These are phyloP conservation scores for Xylaria sp. DNA, from an alignment of 2,329 filamentous ascomycete genomes.

Conservation along the genomic window DNA sequence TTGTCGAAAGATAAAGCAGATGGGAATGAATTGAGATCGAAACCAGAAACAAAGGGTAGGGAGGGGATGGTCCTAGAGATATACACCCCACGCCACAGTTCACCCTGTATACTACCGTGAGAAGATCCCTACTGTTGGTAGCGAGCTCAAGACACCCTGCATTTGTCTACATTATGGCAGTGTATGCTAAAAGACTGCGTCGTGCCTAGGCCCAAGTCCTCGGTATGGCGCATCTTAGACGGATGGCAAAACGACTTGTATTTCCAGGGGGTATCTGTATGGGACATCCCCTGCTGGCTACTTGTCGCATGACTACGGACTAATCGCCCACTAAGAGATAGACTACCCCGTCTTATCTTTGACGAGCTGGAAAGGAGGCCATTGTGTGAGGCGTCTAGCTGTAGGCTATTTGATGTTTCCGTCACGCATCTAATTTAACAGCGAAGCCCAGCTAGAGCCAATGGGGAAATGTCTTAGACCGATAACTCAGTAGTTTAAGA, in stretches of 20 bases:
- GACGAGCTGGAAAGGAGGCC: conserved; percentile 21
- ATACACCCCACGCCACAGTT: conserved; percentile 21
- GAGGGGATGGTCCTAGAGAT: conserved; percentile 17
- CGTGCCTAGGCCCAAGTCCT: neutral
- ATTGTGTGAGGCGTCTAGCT: conserved; percentile 19
- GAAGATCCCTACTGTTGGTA: conserved; percentile 15
- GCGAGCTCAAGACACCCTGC: conserved; percentile 18
- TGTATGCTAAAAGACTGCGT: neutral
- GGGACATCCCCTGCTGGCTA: conserved; percentile 19
- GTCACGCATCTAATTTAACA: conserved; percentile 16
- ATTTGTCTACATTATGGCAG: neutral
- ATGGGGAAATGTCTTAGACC: conserved; percentile 19
- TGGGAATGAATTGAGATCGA: conserved; percentile 15
- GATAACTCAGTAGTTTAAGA: neutral
- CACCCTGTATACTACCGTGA: neutral
- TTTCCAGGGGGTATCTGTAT: conserved; percentile 6
- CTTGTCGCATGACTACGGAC: neutral
- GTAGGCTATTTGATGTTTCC: neutral
- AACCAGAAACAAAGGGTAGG: conserved; percentile 5
- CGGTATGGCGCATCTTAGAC: conserved; percentile 2
- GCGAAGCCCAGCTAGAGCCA: conserved; percentile 14
- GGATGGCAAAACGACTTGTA: conserved; percentile 11
- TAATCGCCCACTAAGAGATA: neutral
- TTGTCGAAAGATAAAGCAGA: conserved; percentile 9
- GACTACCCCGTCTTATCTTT: conserved; percentile 31